These are phyloP conservation scores for Leptographium flavum DNA, from an alignment of 2,329 filamentous ascomycete species.

Conservation along the genomic window DNA sequence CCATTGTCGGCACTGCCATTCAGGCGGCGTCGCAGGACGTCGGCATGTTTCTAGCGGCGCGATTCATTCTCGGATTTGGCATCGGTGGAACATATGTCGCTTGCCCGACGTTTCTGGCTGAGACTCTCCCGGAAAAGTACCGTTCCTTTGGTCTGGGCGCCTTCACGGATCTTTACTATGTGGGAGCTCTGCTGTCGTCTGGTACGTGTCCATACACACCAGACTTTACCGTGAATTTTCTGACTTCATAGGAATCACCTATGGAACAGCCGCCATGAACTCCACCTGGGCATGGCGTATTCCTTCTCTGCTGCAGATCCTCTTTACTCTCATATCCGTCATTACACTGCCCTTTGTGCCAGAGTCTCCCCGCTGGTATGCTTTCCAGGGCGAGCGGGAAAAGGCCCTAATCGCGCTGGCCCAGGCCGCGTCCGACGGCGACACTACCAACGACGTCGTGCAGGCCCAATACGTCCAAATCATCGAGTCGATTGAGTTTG, in stretches of 20 bases:
- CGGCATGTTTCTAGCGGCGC: slow-evolving; percentile 14
- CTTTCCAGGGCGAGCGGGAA: slow-evolving; percentile 8
- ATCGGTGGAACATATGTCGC: slow-evolving; percentile 4
- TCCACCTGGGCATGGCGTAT: slow-evolving; percentile 11
- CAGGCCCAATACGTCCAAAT: slow-evolving; percentile 6
- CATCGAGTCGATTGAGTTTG: slow-evolving; percentile 3
- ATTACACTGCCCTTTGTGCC: slow-evolving; percentile 10
- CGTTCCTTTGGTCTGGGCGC: not conserved
- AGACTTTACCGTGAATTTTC: not conserved
- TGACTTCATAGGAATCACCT: not conserved
- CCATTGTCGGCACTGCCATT: slow-evolving; percentile 10
- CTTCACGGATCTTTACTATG: not conserved
- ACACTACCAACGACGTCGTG: not conserved
- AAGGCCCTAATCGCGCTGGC: slow-evolving; percentile 22
- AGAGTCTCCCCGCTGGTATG: slow-evolving; percentile 8
- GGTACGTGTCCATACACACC: not conserved
- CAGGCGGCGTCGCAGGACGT: slow-evolving; percentile 11
- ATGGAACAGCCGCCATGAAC: slow-evolving; percentile 1
- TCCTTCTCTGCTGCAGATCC: slow-evolving; percentile 12
- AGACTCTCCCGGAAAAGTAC: not conserved
- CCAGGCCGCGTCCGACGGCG: slow-evolving; percentile 20
- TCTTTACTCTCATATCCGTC: slow-evolving; percentile 14
- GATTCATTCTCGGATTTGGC: slow-evolving; percentile 13
- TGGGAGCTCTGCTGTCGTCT: not conserved
- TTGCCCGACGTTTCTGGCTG: slow-evolving; percentile 1